Conservation (phyloP, 495 filamentous ascomycete genomes). For the Terfezia claveryi region DNA sequence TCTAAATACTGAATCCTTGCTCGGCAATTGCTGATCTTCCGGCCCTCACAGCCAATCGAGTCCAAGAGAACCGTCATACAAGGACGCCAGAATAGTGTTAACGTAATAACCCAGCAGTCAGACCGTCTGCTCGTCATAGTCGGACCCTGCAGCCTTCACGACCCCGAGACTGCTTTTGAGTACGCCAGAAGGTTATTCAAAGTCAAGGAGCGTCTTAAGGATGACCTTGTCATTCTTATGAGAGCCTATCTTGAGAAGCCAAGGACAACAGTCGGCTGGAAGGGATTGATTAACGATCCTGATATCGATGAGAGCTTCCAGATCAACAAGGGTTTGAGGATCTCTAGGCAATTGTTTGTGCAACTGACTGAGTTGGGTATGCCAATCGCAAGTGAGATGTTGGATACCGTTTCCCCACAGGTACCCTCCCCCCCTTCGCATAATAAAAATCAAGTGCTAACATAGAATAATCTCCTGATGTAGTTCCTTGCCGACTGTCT, state of each 20-base stretch:
- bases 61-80: slow-evolving; percentile 49
- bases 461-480: neutral
- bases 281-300: slow-evolving; percentile 95
- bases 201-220: slow-evolving; percentile 48
- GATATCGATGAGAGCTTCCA: slow-evolving; percentile 94
- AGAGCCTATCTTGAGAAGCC: slow-evolving; percentile 98
- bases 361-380: slow-evolving; percentile 70
- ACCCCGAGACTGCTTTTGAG: slow-evolving; percentile 68
- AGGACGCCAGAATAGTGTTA: slow-evolving; percentile 61
- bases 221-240: slow-evolving; percentile 85
- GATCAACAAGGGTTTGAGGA: slow-evolving; percentile 94
- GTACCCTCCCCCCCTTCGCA: neutral
- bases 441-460: neutral
- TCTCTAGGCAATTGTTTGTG: slow-evolving; percentile 71
- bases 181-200: slow-evolving; percentile 59
- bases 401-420: slow-evolving; percentile 93
- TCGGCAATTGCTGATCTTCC: neutral
- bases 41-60: slow-evolving; percentile 21
- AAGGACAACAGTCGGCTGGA: slow-evolving; percentile 97
- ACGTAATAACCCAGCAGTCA: slow-evolving; percentile 54
- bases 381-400: slow-evolving; percentile 91
- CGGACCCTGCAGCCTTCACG: slow-evolving; percentile 93
- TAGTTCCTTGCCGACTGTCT: slow-evolving; percentile 84
- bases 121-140: slow-evolving; percentile 87
- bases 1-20: slow-evolving; percentile 2